These are phyloP conservation scores for Handroanthus guayacan DNA, from an alignment of 257 asterid genomes.

Conservation along the genomic window DNA sequence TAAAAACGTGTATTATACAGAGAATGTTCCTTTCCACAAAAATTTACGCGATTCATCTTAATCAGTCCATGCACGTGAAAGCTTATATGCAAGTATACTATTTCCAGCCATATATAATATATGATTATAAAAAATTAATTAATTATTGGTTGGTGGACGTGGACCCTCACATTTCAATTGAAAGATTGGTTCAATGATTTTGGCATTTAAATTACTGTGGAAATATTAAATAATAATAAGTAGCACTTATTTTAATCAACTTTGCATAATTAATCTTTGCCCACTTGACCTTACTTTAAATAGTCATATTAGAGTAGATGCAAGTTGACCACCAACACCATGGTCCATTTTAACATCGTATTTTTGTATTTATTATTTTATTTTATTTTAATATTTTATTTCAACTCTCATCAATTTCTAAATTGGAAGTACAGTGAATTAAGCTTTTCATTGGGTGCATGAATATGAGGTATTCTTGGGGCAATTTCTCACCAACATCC, in stretches of 20 bases:
- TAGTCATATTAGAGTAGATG: background rate
- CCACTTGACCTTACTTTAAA: constrained; percentile 35
- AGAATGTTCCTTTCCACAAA: constrained; percentile 30
- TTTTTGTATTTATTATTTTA: too few species aligned
- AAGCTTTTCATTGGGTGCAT: background rate
- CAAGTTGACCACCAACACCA: background rate
- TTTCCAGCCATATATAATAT: too few species aligned
- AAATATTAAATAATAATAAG: constrained; percentile 8
- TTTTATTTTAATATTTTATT: too few species aligned
- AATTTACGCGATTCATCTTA: constrained; percentile 11
- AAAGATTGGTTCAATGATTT: constrained; percentile 32
- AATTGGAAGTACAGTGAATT: background rate
- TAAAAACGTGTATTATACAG: constrained; percentile 31
- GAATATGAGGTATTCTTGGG: background rate
- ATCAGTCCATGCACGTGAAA: constrained; percentile 30
- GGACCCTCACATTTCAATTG: background rate
- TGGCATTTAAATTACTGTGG: background rate
- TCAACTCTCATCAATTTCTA: too few species aligned
- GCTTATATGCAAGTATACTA: background rate
- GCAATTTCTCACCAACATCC: background rate
- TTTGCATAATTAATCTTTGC: background rate
- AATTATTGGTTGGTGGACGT: background rate
- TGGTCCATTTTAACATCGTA: background rate
- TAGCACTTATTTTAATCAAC: constrained; percentile 15
- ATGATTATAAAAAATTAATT: background rate